Percentiles rank a stretch among this genome's conserved stretches.
phyloP scores from a whole-genome alignment of 2,329 filamentous ascomycete species.

The Teratosphaeria pseudoeucalypti region DNA sequence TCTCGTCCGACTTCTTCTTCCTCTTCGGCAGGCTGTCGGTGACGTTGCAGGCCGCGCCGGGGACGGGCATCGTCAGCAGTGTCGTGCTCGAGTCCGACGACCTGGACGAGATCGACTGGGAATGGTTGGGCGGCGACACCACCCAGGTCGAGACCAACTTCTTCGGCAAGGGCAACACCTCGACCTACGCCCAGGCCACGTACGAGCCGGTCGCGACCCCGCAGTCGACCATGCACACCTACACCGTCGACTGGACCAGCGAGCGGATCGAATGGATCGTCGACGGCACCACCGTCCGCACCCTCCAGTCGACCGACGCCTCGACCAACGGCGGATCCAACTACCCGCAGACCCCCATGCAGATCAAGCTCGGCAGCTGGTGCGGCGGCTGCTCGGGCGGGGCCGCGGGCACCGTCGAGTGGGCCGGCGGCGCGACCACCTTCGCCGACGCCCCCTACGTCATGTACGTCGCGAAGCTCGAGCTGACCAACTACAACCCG shows the following conservation, averaged over 20 bases:
- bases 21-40: constrained; percentile 76
- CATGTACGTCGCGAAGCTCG: constrained; percentile 43
- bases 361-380: constrained; percentile 63
- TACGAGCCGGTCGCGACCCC: constrained; percentile 50
- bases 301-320: constrained; percentile 54
- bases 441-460: constrained; percentile 30
- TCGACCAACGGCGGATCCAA: constrained; percentile 52
- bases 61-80: constrained; percentile 85
- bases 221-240: constrained; percentile 54
- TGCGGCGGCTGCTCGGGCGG: constrained; percentile 38
- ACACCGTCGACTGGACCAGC: constrained; percentile 63
- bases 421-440: constrained; percentile 53
- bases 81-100: constrained; percentile 83
- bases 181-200: constrained; percentile 59
- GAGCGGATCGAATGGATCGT: constrained; percentile 58
- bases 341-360: constrained; percentile 71
- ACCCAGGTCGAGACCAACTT: constrained; percentile 72
- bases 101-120: constrained; percentile 83
- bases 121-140: constrained; percentile 33
- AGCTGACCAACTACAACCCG: constrained; percentile 43
- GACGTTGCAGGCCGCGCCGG: constrained; percentile 74
- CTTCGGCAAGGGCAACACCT: constrained; percentile 61
- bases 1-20: constrained; percentile 71
- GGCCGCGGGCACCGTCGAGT: constrained; percentile 50
- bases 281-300: constrained; percentile 57